Evolutionary conservation across 768 basidiomycete genomes (phyloP).

Genomic region (Hygrophoropsis aurantiaca): DNA sequence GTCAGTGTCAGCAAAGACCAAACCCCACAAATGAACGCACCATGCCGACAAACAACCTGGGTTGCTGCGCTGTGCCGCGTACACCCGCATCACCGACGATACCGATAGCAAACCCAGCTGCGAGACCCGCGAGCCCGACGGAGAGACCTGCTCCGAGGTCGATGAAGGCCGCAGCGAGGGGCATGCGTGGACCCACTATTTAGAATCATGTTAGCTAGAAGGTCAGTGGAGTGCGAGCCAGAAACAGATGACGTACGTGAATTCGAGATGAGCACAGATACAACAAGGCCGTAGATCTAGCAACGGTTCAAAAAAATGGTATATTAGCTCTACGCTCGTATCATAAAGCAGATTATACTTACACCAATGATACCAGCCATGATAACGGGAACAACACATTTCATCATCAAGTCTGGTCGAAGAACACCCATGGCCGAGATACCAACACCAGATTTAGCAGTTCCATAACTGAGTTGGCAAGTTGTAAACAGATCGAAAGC

Average conservation of each 20-base stretch:
- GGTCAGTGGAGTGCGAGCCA: background rate
- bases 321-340: slow-evolving; percentile 1
- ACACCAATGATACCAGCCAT: slow-evolving; percentile 99
- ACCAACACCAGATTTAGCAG: slow-evolving; percentile 97
- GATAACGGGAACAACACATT: slow-evolving; percentile 94
- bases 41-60: slow-evolving; percentile 93
- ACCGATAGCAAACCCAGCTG: slow-evolving; percentile 96
- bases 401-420: slow-evolving; percentile 97
- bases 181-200: slow-evolving; percentile 72
- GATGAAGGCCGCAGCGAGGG: slow-evolving; percentile 90
- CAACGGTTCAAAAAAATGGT: background rate
- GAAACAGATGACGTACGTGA: slow-evolving; percentile 60
- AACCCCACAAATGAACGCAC: slow-evolving; percentile 35
- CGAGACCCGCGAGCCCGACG: slow-evolving; percentile 91
- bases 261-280: slow-evolving; percentile 93
- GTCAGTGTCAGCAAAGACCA: no score
- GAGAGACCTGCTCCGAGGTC: slow-evolving; percentile 93
- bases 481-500: slow-evolving; percentile 9
- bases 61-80: slow-evolving; percentile 95
- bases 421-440: slow-evolving; percentile 98
- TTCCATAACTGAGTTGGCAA: slow-evolving; percentile 93
- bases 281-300: slow-evolving; percentile 96
- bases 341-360: slow-evolving; percentile 32
- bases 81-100: slow-evolving; percentile 99
- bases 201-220: background rate